Evolutionary conservation across 2,329 filamentous ascomycete species (phyloP).

Genomic region (Sporothrix pallida): DNA sequence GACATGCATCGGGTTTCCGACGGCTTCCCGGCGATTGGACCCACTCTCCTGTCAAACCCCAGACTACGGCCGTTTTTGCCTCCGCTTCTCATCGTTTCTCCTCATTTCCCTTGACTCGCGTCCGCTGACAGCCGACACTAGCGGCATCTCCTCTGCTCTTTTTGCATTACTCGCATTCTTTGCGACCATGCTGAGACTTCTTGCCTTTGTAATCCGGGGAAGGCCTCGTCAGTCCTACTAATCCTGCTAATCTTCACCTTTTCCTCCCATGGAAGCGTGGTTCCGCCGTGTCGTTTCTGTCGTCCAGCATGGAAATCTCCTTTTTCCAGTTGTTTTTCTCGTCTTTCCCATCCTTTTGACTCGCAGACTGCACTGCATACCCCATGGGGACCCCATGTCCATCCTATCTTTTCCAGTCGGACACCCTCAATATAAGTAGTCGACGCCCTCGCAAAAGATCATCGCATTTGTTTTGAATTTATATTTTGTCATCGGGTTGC

Average conservation of each 20-base stretch:
- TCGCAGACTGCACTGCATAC: neutral
- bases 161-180: neutral
- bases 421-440: constrained; percentile 11
- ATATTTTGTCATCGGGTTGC: no score
- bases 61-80: neutral
- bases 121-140: constrained; percentile 12
- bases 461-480: no score
- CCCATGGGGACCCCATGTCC: neutral
- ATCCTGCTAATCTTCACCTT: neutral
- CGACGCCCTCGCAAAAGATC: neutral
- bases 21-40: neutral
- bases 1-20: constrained; percentile 10
- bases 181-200: no score
- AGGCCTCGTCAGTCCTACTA: neutral
- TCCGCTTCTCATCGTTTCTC: neutral
- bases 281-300: neutral
- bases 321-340: neutral
- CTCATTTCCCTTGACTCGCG: constrained; percentile 5
- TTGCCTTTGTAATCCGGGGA: neutral
- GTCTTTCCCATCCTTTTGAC: no score
- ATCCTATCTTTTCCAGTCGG: neutral
- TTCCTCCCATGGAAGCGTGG: neutral
- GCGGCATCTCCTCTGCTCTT: neutral
- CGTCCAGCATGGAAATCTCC: neutral
- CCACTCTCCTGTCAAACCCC: neutral